phyloP scores from a whole-genome alignment of 768 basidiomycete species.

The Phanerodontia chrysosporium region DNA sequence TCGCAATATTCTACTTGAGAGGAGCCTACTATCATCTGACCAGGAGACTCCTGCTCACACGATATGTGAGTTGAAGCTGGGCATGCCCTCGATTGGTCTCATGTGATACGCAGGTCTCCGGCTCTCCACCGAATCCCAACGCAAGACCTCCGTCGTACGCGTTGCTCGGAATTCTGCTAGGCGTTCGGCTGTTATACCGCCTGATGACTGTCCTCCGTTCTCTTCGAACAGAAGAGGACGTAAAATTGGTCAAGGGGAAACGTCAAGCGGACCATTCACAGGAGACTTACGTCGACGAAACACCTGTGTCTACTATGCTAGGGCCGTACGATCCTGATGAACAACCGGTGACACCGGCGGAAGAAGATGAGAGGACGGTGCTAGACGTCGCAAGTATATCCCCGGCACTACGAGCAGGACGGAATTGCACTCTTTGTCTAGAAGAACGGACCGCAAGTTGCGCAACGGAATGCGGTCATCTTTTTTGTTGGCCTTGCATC shows the following conservation, averaged over 20 bases:
- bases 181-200: conserved; percentile 60
- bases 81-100: neutral
- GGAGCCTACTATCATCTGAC: conserved; percentile 76
- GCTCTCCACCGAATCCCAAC: conserved; percentile 66
- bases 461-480: conserved; percentile 84
- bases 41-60: conserved; percentile 63
- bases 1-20: conserved; percentile 75
- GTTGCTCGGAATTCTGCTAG: conserved; percentile 73
- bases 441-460: conserved; percentile 81
- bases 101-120: conserved; percentile 55
- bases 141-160: conserved; percentile 80
- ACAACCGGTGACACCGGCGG: conserved; percentile 52
- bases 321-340: conserved; percentile 47
- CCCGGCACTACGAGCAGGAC: conserved; percentile 43
- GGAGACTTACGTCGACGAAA: conserved; percentile 53
- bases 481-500: conserved; percentile 90
- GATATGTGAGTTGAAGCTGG: conserved; percentile 48
- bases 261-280: conserved; percentile 28
- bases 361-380: conserved; percentile 67
- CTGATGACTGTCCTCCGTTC: conserved; percentile 43
- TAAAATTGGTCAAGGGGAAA: conserved; percentile 31
- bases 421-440: conserved; percentile 80
- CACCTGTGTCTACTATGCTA: conserved; percentile 55
- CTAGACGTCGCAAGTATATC: conserved; percentile 58
- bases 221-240: conserved; percentile 17